Evolutionary conservation across 257 asterid species (phyloP).

Genomic region (Cynanchum wilfordii): DNA sequence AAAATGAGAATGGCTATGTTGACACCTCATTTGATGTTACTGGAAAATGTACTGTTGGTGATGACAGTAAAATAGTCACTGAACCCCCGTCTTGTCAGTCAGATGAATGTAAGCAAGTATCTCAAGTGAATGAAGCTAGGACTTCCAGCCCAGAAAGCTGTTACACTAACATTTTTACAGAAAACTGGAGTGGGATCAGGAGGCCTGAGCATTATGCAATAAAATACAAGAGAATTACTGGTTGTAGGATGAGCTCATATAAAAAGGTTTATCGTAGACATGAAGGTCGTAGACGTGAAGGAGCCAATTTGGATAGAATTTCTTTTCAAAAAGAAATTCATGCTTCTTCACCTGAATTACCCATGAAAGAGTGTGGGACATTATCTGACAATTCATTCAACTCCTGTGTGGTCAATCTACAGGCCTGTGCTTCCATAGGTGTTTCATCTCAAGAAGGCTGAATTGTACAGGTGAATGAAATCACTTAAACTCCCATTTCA

Average conservation of each 20-base stretch:
- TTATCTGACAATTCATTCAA: slow-evolving; percentile 30
- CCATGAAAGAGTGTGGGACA: slow-evolving; percentile 29
- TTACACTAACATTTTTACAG: slow-evolving; percentile 21
- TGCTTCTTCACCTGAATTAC: slow-evolving; percentile 27
- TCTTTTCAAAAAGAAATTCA: slow-evolving; percentile 22
- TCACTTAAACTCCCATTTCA: not conserved
- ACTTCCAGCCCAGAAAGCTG: slow-evolving; percentile 17
- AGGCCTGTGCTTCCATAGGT: slow-evolving; percentile 14
- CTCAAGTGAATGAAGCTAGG: slow-evolving; percentile 8
- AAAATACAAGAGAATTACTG: slow-evolving; percentile 46
- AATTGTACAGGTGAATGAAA: slow-evolving; percentile 35
- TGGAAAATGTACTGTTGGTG: slow-evolving; percentile 25
- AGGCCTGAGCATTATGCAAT: slow-evolving; percentile 32
- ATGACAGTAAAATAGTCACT: slow-evolving; percentile 16
- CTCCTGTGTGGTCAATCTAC: slow-evolving; percentile 25
- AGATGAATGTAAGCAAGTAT: slow-evolving; percentile 18
- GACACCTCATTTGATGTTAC: slow-evolving; percentile 19
- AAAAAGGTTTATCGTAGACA: not conserved
- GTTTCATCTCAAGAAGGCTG: slow-evolving; percentile 18
- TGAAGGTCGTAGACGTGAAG: slow-evolving; percentile 10
- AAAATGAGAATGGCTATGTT: slow-evolving; percentile 20
- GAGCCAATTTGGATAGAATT: not conserved
- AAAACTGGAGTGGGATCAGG: slow-evolving; percentile 25
- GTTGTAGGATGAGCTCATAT: not conserved
- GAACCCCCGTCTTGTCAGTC: slow-evolving; percentile 23